Base-by-base conservation (phyloP, 2,329 filamentous ascomycete genomes). In the Fusarium austroafricanum region DNA sequence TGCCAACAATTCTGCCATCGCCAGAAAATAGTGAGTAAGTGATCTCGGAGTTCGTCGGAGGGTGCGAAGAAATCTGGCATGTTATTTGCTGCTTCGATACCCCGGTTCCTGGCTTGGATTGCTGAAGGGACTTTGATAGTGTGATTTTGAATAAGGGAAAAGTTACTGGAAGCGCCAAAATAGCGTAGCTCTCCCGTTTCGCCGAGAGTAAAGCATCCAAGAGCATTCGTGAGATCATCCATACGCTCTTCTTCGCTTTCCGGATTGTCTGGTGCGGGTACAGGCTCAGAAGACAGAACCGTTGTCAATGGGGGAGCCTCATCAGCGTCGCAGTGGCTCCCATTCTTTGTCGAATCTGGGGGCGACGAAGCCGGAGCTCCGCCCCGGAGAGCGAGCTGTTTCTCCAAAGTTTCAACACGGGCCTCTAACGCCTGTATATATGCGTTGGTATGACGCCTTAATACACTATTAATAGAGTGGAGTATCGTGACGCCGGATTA, bases 1-100 rank as follows among this genome's bases (percentile, higher is more conserved):
- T 59, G 55, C 55, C 55, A 59, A 12, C 15, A 59, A 17, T 59
- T 59, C 5, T 59, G 55, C 55, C 52, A 59, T 15, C 42, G 26
- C 55, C 55, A 59, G 5, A 39, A 59, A 1, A 59, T 15, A 15
- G 37, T 17, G 1, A 59, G 35, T 3, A 59, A 7, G 3, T 59
- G 40, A 3, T 59, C 55, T 5, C 55, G 55, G 3, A 59, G 35
- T 15, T 59, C 52, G 11, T 59, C 55, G 1, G 55, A 56, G 5
- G 55, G 40, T 2, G 37, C 33, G n/a, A 47, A 33, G 5, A 59
- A 38, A 2, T 35, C 35, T 1, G 55, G 52, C 40, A 56, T 59
- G 7, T 6, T 21, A 2, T 35, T 21, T 1, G 52, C 55, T 1
- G 55, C 55, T n/a, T 59, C 55, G 2, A 59, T 59, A 3, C 55